phyloP scores from a whole-genome alignment of 2,329 filamentous ascomycete genomes.

The Fonsecaea nubica region DNA sequence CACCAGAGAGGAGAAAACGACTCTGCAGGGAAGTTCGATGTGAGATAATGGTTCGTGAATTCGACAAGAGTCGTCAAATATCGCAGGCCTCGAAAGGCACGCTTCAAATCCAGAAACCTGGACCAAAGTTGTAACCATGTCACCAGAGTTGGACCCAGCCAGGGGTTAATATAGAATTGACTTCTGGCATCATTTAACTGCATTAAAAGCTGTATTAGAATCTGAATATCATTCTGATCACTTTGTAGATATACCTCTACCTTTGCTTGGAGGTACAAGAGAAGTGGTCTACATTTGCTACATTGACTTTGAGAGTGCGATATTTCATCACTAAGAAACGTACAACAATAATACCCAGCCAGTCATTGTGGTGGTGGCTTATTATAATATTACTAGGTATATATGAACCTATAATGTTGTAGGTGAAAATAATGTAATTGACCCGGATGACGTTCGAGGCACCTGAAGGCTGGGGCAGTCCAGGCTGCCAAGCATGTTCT shows the following conservation, averaged over 20 bases:
- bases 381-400: too few species aligned
- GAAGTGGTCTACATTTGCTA: neutral
- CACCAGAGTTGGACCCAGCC: neutral
- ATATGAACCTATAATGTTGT: too few species aligned
- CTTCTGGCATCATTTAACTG: neutral
- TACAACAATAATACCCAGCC: too few species aligned
- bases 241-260: neutral
- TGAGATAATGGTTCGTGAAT: conserved; percentile 83
- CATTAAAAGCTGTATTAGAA: neutral
- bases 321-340: too few species aligned
- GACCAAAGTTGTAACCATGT: conserved; percentile 16
- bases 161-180: neutral
- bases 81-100: conserved; percentile 2
- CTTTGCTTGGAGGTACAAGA: neutral
- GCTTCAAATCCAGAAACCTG: conserved; percentile 15
- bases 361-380: too few species aligned
- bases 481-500: neutral
- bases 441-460: too few species aligned
- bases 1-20: conserved; percentile 72
- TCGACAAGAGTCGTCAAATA: conserved; percentile 64
- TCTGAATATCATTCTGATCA: neutral
- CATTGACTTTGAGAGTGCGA: too few species aligned
- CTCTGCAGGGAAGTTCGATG: conserved; percentile 89
- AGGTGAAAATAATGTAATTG: too few species aligned
- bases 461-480: too few species aligned